Conservation (phyloP, 768 basidiomycete genomes). For the Scleroderma bovista region DNA sequence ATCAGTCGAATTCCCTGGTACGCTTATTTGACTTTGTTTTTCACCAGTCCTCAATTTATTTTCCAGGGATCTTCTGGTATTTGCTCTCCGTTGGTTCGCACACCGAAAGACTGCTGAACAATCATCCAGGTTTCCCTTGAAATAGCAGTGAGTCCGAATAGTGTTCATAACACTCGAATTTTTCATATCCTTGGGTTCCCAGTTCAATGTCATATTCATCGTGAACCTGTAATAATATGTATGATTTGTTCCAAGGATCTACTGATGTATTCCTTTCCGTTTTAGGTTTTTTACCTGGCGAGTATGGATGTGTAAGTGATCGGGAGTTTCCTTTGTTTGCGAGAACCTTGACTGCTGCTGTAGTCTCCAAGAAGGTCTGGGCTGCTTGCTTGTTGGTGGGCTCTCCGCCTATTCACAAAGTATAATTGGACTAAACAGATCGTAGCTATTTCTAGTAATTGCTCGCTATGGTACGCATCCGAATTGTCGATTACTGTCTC, state of each 20-base stretch:
- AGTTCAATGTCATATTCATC: background rate
- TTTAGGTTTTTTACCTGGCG: slow-evolving; percentile 7
- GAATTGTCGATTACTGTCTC: background rate
- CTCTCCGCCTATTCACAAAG: background rate
- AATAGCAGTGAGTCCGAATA: background rate
- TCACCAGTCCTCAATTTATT: background rate
- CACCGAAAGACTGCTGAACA: background rate
- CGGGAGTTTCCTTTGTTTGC: background rate
- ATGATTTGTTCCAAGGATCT: too few relatives aligned
- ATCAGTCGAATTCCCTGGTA: background rate
- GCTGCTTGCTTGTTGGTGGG: background rate
- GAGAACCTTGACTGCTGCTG: background rate
- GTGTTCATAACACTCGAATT: background rate
- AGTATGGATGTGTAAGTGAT: slow-evolving; percentile 1
- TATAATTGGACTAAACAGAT: background rate
- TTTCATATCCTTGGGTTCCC: background rate
- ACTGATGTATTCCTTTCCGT: too few relatives aligned
- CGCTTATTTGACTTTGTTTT: background rate
- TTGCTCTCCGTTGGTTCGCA: background rate
- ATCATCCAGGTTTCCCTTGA: background rate
- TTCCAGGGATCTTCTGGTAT: background rate
- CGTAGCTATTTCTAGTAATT: background rate
- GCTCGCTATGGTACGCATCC: background rate
- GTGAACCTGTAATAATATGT: background rate
- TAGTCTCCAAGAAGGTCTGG: background rate